Base-by-base conservation (phyloP, 495 filamentous ascomycete species). In the Cercophora samala region DNA sequence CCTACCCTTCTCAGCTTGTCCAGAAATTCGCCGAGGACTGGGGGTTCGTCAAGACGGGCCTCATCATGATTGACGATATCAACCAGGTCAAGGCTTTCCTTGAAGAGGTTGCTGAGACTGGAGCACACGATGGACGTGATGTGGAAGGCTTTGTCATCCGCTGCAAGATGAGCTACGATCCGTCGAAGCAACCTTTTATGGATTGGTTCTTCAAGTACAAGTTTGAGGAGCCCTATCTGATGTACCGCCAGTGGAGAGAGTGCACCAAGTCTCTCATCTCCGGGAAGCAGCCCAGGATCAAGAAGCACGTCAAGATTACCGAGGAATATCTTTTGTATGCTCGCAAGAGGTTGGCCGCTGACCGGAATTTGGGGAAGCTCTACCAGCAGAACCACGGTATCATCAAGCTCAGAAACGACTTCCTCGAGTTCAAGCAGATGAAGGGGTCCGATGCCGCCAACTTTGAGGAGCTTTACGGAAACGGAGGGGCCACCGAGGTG, bases 141-240 rank as follows among this genome's bases (percentile, higher is more conserved):
- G 94, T 97, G 2, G 95, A 99, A 76, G 95, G 95, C 3, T 99
- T 99, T 70, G 95, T 99, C 63, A 90, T 99, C 65, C 89, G 95
- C 63, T 98, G 95, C 80, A 89, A 91, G 74, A 85, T 87, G 67
- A 72, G 79, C 0, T 66, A 73, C 11, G 63, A 78, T 8, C 69
- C 68, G 0, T 72, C 72, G 1, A 76, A 75, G 53, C 69, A 78
- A 0, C 68, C 75, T 5, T 95, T 87, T 78, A 81, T 85, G 19
- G 92, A 98, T 76, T 99, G 94, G 94, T 98, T 99, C 80, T 99
- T 98, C 88, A 99, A 99, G 76, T 99, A 92, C 85, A 99, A 99
- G 80, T 99, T 98, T 63, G 95, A 99, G 75, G 96, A 99, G 80
- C 95, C 95, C 0, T 99, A 99, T 76, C 79, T 99, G 69, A 92